Conservation (phyloP, 495 filamentous ascomycete species). For the Jackrogersella multiformis region DNA sequence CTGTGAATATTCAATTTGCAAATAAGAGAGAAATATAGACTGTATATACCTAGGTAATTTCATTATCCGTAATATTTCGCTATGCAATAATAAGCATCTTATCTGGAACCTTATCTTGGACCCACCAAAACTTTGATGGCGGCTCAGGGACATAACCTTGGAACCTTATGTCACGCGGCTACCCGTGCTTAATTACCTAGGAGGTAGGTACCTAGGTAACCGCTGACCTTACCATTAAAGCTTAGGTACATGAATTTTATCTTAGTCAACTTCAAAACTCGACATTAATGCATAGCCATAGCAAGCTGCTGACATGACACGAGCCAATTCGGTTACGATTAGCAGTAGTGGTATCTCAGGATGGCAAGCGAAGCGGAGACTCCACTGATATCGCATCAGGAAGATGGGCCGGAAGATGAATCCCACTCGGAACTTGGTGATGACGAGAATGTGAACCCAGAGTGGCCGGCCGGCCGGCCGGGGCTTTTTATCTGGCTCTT, state of each 20-base stretch:
- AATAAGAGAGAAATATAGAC: neutral
- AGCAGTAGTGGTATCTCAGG: neutral
- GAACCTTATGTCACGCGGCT: conserved; percentile 2
- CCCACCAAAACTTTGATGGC: conserved; percentile 1
- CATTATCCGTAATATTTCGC: neutral
- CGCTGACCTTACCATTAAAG: neutral
- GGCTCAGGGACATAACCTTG: neutral
- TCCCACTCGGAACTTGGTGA: conserved; percentile 28
- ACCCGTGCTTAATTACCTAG: neutral
- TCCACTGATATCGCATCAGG: conserved; percentile 39
- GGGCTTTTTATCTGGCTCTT: conserved; percentile 73
- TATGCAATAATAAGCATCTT: conserved; percentile 18
- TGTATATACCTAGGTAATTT: neutral
- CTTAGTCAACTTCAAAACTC: neutral
- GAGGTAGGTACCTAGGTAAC: too few relatives aligned
- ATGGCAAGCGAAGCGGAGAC: conserved; percentile 26
- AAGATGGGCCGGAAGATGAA: conserved; percentile 41
- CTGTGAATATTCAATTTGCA: neutral
- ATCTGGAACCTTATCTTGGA: conserved; percentile 9
- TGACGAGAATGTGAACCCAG: conserved; percentile 9
- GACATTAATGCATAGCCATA: neutral
- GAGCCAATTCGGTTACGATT: neutral
- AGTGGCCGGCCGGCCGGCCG: conserved; percentile 40
- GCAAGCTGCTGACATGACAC: conserved; percentile 1
- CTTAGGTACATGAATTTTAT: neutral